Conservation (phyloP, 179 eudicot species). For the Carnegiea gigantea region DNA sequence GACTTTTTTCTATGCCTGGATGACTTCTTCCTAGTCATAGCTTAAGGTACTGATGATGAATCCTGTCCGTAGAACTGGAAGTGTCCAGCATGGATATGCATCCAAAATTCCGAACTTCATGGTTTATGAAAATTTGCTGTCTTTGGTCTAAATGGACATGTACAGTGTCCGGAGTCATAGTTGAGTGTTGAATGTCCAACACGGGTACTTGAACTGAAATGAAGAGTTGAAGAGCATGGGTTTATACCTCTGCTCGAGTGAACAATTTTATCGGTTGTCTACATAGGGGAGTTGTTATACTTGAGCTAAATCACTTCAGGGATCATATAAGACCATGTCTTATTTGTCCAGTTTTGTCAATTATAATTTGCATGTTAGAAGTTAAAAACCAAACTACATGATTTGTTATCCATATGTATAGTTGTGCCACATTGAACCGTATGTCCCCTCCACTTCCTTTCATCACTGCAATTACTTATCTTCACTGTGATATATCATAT, state of each 20-base stretch:
- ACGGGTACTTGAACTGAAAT: background rate
- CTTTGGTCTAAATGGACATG: background rate
- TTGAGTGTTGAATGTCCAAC: background rate
- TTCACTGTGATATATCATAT: background rate
- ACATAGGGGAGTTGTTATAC: background rate
- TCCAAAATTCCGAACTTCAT: background rate
- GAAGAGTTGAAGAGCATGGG: background rate
- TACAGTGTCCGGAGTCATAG: background rate
- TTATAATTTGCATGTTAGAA: background rate
- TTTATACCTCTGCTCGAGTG: background rate
- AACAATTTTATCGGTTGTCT: background rate
- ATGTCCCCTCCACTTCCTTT: background rate
- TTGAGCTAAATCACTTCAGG: background rate
- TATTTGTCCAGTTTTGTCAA: background rate
- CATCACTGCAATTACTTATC: background rate
- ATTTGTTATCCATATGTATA: background rate
- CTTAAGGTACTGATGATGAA: background rate
- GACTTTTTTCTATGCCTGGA: background rate
- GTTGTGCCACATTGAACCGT: background rate
- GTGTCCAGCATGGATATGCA: background rate
- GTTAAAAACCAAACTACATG: background rate
- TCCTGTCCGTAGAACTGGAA: background rate
- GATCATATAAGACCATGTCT: background rate
- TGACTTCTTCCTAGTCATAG: background rate
- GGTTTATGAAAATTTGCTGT: background rate